Evolutionary conservation across 495 filamentous ascomycete species (phyloP), one percentile per base, ranked within the genome.

Genomic region (Acidomyces sp.): DNA sequence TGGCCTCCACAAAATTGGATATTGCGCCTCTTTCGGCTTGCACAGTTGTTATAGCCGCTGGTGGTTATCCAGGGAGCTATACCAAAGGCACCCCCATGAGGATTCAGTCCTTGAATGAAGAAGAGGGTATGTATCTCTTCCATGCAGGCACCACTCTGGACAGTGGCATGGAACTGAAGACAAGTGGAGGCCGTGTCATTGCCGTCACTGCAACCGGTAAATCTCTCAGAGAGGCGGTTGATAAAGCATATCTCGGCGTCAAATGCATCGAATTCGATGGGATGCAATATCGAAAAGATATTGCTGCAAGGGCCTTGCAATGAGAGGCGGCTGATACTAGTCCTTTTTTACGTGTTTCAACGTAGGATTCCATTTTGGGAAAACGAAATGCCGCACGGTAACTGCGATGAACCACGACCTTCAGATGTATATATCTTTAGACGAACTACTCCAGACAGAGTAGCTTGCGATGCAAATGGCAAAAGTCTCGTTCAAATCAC

Each of bases 281-380:
- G 43, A 94, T 93, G 86, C 82, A 87, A 62, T 94, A 75, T 65
- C 75, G 90, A 52, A 84, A 74, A 58, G 90, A 97, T 54, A 96
- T 97, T 57, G 90, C 85, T 0, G 45, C 38, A 0, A 48, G 59
- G 19, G 60, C 60, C 7, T 35, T 55, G 27, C 32, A 21, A 30
- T 49, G 34, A 37, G 16, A n/a, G n/a, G n/a, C n/a, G n/a, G n/a
- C n/a, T n/a, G n/a, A n/a, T n/a, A n/a, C n/a, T n/a, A n/a, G n/a
- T n/a, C n/a, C n/a, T n/a, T n/a, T n/a, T n/a, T n/a, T n/a, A n/a
- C n/a, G n/a, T n/a, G n/a, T n/a, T n/a, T n/a, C n/a, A n/a, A n/a
- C n/a, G n/a, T n/a, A n/a, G n/a, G n/a, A n/a, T n/a, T n/a, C n/a
- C n/a, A n/a, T n/a, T n/a, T n/a, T n/a, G n/a, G n/a, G n/a, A n/a